Conservation (phyloP, 2,329 filamentous ascomycete species). For the Fusarium redolens region DNA sequence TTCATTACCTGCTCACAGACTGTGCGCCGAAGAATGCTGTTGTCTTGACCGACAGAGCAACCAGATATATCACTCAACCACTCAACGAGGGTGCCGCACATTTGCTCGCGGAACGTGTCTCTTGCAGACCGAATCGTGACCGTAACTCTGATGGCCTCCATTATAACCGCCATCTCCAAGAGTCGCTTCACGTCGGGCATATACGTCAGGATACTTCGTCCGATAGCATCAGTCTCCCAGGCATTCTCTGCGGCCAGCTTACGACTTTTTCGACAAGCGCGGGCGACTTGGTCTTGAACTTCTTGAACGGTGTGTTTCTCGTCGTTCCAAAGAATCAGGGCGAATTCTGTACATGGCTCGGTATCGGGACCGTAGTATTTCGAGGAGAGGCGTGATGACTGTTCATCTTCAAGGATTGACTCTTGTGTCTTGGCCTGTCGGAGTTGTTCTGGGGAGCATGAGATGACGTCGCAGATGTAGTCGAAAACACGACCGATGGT, state of each 20-base stretch:
- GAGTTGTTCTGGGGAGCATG: constrained; percentile 95
- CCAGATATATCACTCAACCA: constrained; percentile 95
- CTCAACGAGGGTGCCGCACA: constrained; percentile 97
- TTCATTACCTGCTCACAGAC: constrained; percentile 93
- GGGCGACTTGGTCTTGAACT: constrained; percentile 87
- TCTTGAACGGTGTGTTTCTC: constrained; percentile 97
- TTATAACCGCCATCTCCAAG: constrained; percentile 81
- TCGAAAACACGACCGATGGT: constrained; percentile 89
- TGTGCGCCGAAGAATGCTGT: constrained; percentile 79
- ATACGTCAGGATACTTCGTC: constrained; percentile 86
- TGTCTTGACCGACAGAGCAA: constrained; percentile 84
- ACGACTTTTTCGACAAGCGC: constrained; percentile 81
- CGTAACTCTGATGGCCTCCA: constrained; percentile 96
- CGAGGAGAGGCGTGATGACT: constrained; percentile 78
- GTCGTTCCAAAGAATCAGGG: constrained; percentile 94
- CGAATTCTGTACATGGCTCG: constrained; percentile 71
- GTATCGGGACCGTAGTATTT: constrained; percentile 73
- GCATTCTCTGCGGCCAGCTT: constrained; percentile 79
- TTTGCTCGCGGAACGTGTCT: constrained; percentile 96
- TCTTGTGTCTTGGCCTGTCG: constrained; percentile 85
- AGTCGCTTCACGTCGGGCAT: constrained; percentile 77
- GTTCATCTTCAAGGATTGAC: constrained; percentile 84
- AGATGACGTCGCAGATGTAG: constrained; percentile 97
- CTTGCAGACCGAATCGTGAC: constrained; percentile 93
- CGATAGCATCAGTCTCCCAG: constrained; percentile 88